A percentile compares a stretch with the other conserved stretches of the same genome.
These are phyloP conservation scores for Chaetomium fimeti DNA, from an alignment of 495 filamentous ascomycete species.

Conservation along the genomic window DNA sequence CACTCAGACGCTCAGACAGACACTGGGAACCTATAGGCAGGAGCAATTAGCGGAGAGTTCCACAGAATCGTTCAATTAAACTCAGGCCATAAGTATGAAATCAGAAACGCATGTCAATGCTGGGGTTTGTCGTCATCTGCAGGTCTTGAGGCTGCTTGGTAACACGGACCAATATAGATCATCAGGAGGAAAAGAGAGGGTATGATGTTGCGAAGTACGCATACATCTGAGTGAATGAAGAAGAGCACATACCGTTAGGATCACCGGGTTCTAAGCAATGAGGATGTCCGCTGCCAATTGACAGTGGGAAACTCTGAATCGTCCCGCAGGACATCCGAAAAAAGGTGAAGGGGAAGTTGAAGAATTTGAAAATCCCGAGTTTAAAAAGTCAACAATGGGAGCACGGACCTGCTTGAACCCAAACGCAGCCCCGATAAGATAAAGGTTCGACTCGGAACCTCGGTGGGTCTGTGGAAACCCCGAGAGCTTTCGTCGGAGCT, in stretches of 20 bases:
- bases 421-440: conserved; percentile 31
- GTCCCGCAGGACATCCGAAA: background rate
- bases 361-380: conserved; percentile 25
- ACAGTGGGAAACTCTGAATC: background rate
- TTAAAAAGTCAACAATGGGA: conserved; percentile 29
- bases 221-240: conserved; percentile 21
- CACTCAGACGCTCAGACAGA: background rate
- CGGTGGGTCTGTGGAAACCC: conserved; percentile 25
- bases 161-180: conserved; percentile 98
- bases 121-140: conserved; percentile 76
- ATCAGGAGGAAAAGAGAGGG: conserved; percentile 64
- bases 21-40: background rate
- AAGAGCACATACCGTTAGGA: conserved; percentile 72
- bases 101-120: conserved; percentile 83
- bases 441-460: no score
- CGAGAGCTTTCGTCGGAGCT: conserved; percentile 36
- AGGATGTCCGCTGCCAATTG: background rate
- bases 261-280: conserved; percentile 27
- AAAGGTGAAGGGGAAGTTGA: conserved; percentile 16
- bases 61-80: conserved; percentile 1
- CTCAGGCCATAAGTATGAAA: conserved; percentile 19
- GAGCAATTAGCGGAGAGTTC: conserved; percentile 16
- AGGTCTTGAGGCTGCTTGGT: conserved; percentile 97
- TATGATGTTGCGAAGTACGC: background rate
- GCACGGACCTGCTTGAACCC: conserved; percentile 21